Conservation (phyloP, 2,329 filamentous ascomycete genomes). For the Colletotrichum phormii region DNA sequence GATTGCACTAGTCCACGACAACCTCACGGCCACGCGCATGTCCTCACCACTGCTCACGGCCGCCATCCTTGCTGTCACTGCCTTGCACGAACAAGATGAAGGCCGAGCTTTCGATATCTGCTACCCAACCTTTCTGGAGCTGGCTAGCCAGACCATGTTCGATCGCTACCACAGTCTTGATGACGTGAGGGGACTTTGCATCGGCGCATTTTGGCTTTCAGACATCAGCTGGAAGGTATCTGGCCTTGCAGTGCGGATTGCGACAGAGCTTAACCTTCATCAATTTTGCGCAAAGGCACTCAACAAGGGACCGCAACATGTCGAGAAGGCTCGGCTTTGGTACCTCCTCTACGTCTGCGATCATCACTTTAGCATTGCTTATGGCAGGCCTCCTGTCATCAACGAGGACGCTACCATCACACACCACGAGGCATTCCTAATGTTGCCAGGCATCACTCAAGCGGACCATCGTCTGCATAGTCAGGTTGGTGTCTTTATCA, state of each 20-base stretch:
- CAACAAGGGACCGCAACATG: constrained; percentile 56
- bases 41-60: constrained; percentile 46
- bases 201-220: constrained; percentile 73
- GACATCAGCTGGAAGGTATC: constrained; percentile 68
- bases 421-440: constrained; percentile 67
- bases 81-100: constrained; percentile 44
- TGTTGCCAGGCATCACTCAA: constrained; percentile 60
- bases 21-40: constrained; percentile 42
- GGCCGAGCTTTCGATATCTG: constrained; percentile 65
- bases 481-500: constrained; percentile 70
- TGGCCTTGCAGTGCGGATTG: constrained; percentile 68
- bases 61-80: constrained; percentile 48
- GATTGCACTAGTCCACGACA: constrained; percentile 45
- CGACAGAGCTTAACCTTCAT: constrained; percentile 67
- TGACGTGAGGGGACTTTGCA: constrained; percentile 69
- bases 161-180: constrained; percentile 65
- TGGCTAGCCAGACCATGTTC: constrained; percentile 69
- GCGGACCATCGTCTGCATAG: constrained; percentile 67
- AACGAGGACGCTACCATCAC: constrained; percentile 67
- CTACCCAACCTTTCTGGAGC: constrained; percentile 67
- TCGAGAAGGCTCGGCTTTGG: constrained; percentile 70
- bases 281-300: constrained; percentile 63
- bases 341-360: constrained; percentile 74
- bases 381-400: constrained; percentile 68
- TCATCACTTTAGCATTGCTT: constrained; percentile 74